phyloP scores from a whole-genome alignment of 768 basidiomycete genomes.

The Pilatotrama ljubarskyi region DNA sequence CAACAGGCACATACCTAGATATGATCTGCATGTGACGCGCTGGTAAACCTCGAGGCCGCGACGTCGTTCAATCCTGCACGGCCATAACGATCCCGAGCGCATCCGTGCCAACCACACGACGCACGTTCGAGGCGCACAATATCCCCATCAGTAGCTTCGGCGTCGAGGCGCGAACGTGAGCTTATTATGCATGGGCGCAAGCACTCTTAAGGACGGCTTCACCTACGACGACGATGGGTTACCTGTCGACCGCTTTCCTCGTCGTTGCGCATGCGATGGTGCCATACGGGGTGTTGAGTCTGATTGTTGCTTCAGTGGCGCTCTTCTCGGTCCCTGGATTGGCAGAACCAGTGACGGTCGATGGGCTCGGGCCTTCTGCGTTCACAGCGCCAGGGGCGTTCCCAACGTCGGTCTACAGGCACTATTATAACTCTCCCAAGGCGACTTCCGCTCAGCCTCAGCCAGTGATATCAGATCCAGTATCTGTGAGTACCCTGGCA shows the following conservation, averaged over 20 bases:
- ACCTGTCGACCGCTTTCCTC: not conserved
- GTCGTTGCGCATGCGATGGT: slow-evolving; percentile 4
- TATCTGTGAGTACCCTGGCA: slow-evolving; percentile 44
- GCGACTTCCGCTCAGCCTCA: slow-evolving; percentile 72
- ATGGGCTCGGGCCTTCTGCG: slow-evolving; percentile 39
- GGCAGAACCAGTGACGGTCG: slow-evolving; percentile 1
- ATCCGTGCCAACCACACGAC: slow-evolving; percentile 1
- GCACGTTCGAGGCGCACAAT: slow-evolving; percentile 15
- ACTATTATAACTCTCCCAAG: slow-evolving; percentile 73
- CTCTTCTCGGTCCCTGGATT: slow-evolving; percentile 9
- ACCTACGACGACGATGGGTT: slow-evolving; percentile 2
- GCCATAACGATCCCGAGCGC: not conserved
- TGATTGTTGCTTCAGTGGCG: slow-evolving; percentile 6
- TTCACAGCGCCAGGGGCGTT: slow-evolving; percentile 64
- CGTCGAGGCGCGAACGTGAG: slow-evolving; percentile 4
- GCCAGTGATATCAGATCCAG: slow-evolving; percentile 74
- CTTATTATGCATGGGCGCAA: slow-evolving; percentile 2
- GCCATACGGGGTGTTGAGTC: slow-evolving; percentile 8
- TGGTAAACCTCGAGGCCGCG: not conserved
- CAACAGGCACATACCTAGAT: not conserved
- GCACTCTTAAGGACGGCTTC: not conserved
- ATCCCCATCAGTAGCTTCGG: not conserved
- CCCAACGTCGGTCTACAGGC: slow-evolving; percentile 62
- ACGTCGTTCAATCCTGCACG: not conserved
- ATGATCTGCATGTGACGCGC: not conserved